Evolutionary conservation across 352 stramenopile genomes (phyloP).

Genomic region (Phytopythium cucurbitacearum): DNA sequence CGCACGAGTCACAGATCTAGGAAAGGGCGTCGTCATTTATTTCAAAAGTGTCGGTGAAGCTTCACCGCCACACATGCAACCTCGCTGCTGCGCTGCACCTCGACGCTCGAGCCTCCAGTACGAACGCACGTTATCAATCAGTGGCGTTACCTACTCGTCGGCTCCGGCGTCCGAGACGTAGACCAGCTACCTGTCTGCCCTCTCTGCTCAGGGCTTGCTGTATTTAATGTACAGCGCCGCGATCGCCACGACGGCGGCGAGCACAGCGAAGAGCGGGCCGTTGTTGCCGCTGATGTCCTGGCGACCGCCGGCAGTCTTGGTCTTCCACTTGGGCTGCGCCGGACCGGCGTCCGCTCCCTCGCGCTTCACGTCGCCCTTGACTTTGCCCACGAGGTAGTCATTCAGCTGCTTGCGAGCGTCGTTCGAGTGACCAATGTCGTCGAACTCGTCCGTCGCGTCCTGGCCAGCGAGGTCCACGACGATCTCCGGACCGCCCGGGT

Average conservation of each 20-base stretch:
- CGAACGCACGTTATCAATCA: too few species aligned
- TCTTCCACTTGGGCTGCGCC: conserved; percentile 9
- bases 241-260: conserved; percentile 40
- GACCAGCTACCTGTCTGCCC: too few species aligned
- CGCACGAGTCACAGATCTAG: conserved; percentile 8
- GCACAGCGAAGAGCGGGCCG: conserved; percentile 43
- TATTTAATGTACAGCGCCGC: conserved; percentile 67
- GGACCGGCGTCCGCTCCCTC: conserved; percentile 12
- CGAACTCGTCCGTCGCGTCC: conserved; percentile 92
- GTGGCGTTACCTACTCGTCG: too few species aligned
- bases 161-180: too few species aligned
- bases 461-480: conserved; percentile 93
- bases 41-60: too few species aligned
- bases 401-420: conserved; percentile 93
- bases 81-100: too few species aligned
- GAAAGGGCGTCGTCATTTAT: too few species aligned
- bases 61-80: too few species aligned
- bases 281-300: conserved; percentile 62
- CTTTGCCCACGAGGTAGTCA: conserved; percentile 90
- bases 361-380: conserved; percentile 73
- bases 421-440: conserved; percentile 98
- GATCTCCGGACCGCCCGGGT: conserved; percentile 98
- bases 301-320: conserved; percentile 35
- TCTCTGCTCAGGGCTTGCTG: conserved; percentile 4
- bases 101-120: too few species aligned